Evolutionary conservation across 192 early-diverging fungal species (phyloP).

Genomic region (Backusella australiensis): DNA sequence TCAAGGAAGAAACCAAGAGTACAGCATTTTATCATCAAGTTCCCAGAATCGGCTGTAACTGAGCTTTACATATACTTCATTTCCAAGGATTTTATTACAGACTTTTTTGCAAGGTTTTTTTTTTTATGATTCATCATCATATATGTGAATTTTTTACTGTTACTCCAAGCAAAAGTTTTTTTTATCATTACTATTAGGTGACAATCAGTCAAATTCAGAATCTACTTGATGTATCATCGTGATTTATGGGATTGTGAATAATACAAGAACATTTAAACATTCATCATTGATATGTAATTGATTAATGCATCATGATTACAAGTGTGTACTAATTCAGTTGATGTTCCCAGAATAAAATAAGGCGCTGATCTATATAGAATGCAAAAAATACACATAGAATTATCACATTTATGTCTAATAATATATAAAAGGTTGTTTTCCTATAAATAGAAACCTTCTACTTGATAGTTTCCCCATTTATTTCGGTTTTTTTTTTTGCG

Average conservation of each 20-base stretch:
- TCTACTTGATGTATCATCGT: not conserved
- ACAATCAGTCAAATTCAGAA: not conserved
- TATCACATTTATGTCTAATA: not conserved
- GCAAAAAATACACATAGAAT: too few relatives aligned
- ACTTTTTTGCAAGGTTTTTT: not conserved
- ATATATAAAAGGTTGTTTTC: not conserved
- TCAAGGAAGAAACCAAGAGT: not conserved
- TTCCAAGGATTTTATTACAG: not conserved
- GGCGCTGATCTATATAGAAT: too few relatives aligned
- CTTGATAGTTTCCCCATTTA: not conserved
- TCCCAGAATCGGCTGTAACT: not conserved
- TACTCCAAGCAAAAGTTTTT: too few relatives aligned
- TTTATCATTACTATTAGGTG: not conserved
- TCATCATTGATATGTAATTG: too few relatives aligned
- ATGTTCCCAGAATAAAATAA: too few relatives aligned
- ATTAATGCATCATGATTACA: not conserved
- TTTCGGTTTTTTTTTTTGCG: not conserved
- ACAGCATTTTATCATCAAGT: not conserved
- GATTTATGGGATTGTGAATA: too few relatives aligned
- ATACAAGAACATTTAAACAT: too few relatives aligned
- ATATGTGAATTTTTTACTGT: too few relatives aligned
- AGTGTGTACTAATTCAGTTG: not conserved
- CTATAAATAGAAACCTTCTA: not conserved
- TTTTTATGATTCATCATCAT: not conserved
- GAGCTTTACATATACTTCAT: not conserved